Evolutionary conservation across 768 basidiomycete genomes (phyloP).

Genomic region (Cystobasidium tubakii): DNA sequence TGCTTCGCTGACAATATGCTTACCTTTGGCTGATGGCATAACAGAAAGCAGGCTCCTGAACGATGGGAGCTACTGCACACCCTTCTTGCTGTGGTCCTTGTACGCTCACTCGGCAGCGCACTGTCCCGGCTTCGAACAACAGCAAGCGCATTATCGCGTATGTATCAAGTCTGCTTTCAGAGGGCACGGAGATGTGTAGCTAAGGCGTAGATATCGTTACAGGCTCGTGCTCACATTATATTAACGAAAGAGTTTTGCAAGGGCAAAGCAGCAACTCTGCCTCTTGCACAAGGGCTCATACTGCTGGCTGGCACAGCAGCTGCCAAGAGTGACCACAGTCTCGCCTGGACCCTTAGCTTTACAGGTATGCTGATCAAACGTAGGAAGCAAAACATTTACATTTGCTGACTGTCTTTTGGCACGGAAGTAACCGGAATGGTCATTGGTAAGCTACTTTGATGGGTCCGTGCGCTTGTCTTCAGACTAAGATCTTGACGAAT

Average conservation of each 20-base stretch:
- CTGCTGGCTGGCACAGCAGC: constrained; percentile 15
- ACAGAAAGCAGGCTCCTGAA: constrained; percentile 1
- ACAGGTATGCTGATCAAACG: not conserved
- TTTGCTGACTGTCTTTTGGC: not conserved
- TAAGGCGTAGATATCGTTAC: too few species aligned
- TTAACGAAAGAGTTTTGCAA: not conserved
- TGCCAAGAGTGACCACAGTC: constrained; percentile 7
- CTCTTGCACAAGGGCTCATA: constrained; percentile 1
- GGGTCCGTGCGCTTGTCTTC: not conserved
- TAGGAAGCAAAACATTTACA: not conserved
- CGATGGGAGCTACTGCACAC: constrained; percentile 5
- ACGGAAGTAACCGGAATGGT: not conserved
- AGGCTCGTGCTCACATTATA: constrained; percentile 10
- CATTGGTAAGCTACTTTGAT: not conserved
- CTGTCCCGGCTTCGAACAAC: constrained; percentile 13
- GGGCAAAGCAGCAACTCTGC: not conserved
- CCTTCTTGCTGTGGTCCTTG: constrained; percentile 7
- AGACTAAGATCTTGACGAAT: not conserved
- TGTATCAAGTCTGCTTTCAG: not conserved
- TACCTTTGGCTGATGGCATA: not conserved
- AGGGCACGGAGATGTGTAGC: too few species aligned
- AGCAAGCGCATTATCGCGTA: not conserved
- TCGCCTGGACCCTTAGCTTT: constrained; percentile 15
- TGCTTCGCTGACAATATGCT: too few species aligned
- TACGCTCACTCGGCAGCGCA: constrained; percentile 13